Conservation (phyloP, 2,329 filamentous ascomycete genomes). For the Parafenestella ontariensis region DNA sequence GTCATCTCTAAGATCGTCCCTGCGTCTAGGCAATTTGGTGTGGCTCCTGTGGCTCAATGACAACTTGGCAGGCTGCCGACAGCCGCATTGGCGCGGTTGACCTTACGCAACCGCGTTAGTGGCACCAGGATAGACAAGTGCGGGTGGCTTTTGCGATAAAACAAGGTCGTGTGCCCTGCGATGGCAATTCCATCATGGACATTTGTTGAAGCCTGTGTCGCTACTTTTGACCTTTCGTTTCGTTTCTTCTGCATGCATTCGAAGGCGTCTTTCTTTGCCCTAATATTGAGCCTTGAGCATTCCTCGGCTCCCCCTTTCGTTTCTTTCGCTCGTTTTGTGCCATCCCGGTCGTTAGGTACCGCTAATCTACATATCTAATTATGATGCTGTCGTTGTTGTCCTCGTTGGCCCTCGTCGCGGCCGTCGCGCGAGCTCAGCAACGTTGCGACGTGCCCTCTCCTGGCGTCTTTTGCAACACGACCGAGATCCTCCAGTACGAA, state of each 20-base stretch:
- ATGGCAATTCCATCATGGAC: slow-evolving; percentile 12
- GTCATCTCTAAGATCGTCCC: slow-evolving; percentile 14
- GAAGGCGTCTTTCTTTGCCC: neutral
- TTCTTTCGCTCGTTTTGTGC: slow-evolving; percentile 1
- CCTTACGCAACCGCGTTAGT: slow-evolving; percentile 11
- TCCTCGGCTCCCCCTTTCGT: neutral
- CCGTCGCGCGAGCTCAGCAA: slow-evolving; percentile 24
- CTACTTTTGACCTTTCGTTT: neutral
- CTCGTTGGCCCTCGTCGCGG: slow-evolving; percentile 15
- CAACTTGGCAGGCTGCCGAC: slow-evolving; percentile 22
- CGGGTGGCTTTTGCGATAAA: slow-evolving; percentile 7
- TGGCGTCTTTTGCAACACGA: slow-evolving; percentile 29
- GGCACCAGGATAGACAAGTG: neutral
- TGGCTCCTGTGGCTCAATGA: slow-evolving; percentile 14
- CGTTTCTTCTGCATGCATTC: neutral
- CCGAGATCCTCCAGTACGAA: slow-evolving; percentile 29
- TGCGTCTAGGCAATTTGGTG: slow-evolving; percentile 8
- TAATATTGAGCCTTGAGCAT: neutral
- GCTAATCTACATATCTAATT: no score
- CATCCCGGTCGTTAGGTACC: neutral
- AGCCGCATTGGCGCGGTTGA: slow-evolving; percentile 15
- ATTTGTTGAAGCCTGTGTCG: neutral
- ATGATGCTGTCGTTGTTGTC: slow-evolving; percentile 21
- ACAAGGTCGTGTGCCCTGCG: slow-evolving; percentile 15
- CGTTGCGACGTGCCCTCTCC: slow-evolving; percentile 35